Evolutionary conservation across 2,329 filamentous ascomycete genomes (phyloP), one percentile per base, ranked within the genome.

Genomic region (Colletotrichum tanaceti): DNA sequence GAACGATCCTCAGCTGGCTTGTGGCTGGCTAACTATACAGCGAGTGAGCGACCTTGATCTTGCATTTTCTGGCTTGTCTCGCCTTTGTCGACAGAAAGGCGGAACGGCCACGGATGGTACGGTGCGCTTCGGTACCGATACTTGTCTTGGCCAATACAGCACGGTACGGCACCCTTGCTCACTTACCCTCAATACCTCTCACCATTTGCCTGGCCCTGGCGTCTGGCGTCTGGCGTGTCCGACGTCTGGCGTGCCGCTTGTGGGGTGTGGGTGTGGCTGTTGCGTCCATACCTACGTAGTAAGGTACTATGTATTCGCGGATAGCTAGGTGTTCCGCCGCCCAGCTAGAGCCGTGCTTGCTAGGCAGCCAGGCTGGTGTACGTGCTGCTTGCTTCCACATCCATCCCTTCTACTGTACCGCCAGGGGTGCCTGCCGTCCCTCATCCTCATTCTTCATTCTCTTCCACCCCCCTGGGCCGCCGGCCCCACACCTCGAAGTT

Each of bases 211-310:
- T 54, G 63, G 41, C 58, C 43, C 35, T 58, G 46, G 61, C 28
- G 41, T 58, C 18, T 41, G 41, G 55, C 28, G 41, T 53, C 50
- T 38, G 50, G 11, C 39, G 39, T 32, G 41, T 53, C 24, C 20
- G 50, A 52, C 24, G 14, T 58, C 41, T 46, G 63, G 63, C 57
- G 63, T 61, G 63, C 54, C 43, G 22, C 57, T 38, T 59, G 28
- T 32, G 54, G 18, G 43, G 43, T 58, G 54, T 20, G n/a, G 46
- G 46, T 49, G 46, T 49, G 47, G 46, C 20, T 28, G 22, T 47
- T 32, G 28, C 28, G 28, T 32, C 28, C 28, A 32, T 32, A 32
- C 7, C 28, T 32, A 9, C 28, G n/a, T n/a, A n/a, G n/a, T n/a
- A n/a, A n/a, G n/a, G n/a, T n/a, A n/a, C n/a, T 32, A 1, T 32